These are phyloP conservation scores for Inga leiocalycina DNA, from an alignment of 306 rosid genomes.

Conservation along the genomic window DNA sequence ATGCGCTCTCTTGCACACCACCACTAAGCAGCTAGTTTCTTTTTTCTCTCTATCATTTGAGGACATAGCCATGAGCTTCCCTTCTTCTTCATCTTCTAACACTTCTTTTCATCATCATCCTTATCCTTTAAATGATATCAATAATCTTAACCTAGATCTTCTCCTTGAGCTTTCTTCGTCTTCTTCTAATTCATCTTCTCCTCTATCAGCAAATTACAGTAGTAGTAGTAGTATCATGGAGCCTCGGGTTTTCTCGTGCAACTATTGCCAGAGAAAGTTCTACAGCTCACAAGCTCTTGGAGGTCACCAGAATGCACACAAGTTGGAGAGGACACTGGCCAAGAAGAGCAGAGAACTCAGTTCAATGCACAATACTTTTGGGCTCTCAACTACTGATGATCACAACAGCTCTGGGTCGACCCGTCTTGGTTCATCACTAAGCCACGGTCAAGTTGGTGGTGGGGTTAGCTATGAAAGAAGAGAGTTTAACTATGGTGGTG, in stretches of 20 bases:
- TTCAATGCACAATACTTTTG: conserved; percentile 36
- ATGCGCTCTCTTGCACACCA: conserved; percentile 26
- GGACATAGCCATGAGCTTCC: conserved; percentile 58
- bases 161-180: conserved; percentile 62
- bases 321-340: conserved; percentile 82
- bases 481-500: conserved; percentile 37
- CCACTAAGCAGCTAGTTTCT: not conserved
- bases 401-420: not conserved
- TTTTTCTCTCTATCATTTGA: not conserved
- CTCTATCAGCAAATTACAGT: conserved; percentile 33
- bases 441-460: conserved; percentile 35
- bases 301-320: conserved; percentile 95
- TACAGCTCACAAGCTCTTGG: conserved; percentile 91
- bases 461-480: conserved; percentile 35
- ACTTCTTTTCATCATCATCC: conserved; percentile 37
- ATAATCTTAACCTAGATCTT: conserved; percentile 56
- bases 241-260: conserved; percentile 74
- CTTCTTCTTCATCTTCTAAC: conserved; percentile 30
- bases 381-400: conserved; percentile 3
- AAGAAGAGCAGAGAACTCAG: conserved; percentile 74
- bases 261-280: conserved; percentile 87
- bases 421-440: not conserved
- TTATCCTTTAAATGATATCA: not conserved
- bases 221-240: conserved; percentile 31
- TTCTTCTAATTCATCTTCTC: conserved; percentile 50